A percentile compares a stretch with the other conserved stretches of the same genome.
phyloP scores from a whole-genome alignment of 169 alveolate genomes.

The Ichthyophthirius multifiliis region DNA sequence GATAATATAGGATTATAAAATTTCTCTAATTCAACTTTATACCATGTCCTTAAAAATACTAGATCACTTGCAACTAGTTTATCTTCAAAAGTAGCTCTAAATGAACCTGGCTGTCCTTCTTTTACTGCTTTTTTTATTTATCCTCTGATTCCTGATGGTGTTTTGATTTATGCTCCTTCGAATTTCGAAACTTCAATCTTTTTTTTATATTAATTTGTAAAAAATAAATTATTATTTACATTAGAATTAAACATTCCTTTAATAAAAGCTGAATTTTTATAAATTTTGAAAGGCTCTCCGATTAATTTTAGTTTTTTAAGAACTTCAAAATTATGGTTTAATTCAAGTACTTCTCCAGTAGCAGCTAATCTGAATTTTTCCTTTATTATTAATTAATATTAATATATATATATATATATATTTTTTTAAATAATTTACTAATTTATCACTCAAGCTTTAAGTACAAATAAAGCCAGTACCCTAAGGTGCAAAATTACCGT shows the following conservation, averaged over 20 bases:
- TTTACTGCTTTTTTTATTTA: constrained; percentile 94
- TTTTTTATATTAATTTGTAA: not conserved
- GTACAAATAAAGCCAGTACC: constrained; percentile 80
- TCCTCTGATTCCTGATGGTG: constrained; percentile 99
- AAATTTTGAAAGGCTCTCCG: constrained; percentile 98
- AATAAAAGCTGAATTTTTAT: constrained; percentile 97
- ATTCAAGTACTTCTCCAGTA: constrained; percentile 95
- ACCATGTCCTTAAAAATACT: constrained; percentile 95
- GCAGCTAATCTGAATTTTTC: constrained; percentile 89
- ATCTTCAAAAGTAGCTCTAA: constrained; percentile 98
- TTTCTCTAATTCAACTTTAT: constrained; percentile 85
- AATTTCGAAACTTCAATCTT: constrained; percentile 97
- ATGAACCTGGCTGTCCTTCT: constrained; percentile 92
- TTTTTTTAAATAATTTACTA: constrained; percentile 44
- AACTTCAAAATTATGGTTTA: constrained; percentile 85
- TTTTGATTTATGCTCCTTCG: constrained; percentile 96
- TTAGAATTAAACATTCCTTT: constrained; percentile 97
- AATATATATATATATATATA: constrained; percentile 17
- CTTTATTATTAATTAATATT: constrained; percentile 49
- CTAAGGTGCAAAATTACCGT: constrained; percentile 96
- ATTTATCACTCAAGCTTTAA: constrained; percentile 22
- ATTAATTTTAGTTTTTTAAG: constrained; percentile 94
- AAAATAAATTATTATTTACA: not conserved
- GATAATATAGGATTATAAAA: constrained; percentile 89
- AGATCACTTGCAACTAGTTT: constrained; percentile 96